Percentiles rank a stretch among this genome's conserved stretches.
phyloP scores from a whole-genome alignment of 139 green algal genomes.

The Klebsormidium nitens region DNA sequence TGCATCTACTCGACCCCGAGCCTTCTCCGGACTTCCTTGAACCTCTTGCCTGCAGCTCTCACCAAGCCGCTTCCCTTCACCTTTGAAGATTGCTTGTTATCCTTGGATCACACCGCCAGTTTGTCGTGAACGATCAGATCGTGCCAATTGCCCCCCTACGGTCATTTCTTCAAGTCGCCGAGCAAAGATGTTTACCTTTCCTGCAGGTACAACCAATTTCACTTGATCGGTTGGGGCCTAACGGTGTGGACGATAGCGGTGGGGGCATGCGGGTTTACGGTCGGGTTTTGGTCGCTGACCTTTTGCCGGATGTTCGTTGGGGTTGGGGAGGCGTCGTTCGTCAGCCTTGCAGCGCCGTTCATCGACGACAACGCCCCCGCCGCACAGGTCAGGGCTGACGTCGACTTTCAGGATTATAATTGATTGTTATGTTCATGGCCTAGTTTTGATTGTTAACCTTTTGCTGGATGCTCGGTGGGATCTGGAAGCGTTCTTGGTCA shows the following conservation, averaged over 20 bases:
- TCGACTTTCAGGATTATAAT: no score
- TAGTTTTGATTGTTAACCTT: no score
- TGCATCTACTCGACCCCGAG: no score
- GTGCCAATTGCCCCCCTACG: background rate
- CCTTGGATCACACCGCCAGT: background rate
- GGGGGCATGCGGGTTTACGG: constrained; percentile 51
- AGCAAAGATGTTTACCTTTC: no score
- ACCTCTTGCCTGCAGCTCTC: no score
- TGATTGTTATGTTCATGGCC: no score
- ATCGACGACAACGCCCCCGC: constrained; percentile 88
- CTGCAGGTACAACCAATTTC: constrained; percentile 20
- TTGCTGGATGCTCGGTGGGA: no score
- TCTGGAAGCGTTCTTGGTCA: no score
- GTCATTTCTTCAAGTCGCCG: no score
- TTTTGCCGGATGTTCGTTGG: constrained; percentile 61
- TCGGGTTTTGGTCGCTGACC: constrained; percentile 9
- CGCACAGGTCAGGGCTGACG: no score
- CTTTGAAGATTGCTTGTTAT: background rate
- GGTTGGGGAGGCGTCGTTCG: constrained; percentile 88
- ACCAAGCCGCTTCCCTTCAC: background rate
- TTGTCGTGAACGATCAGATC: background rate
- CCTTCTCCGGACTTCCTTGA: no score
- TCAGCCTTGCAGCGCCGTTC: constrained; percentile 86
- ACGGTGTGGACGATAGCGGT: constrained; percentile 69
- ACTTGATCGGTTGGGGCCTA: constrained; percentile 80